Base-by-base conservation (phyloP, 139 green algal genomes). In the Chlorella vulgaris region DNA sequence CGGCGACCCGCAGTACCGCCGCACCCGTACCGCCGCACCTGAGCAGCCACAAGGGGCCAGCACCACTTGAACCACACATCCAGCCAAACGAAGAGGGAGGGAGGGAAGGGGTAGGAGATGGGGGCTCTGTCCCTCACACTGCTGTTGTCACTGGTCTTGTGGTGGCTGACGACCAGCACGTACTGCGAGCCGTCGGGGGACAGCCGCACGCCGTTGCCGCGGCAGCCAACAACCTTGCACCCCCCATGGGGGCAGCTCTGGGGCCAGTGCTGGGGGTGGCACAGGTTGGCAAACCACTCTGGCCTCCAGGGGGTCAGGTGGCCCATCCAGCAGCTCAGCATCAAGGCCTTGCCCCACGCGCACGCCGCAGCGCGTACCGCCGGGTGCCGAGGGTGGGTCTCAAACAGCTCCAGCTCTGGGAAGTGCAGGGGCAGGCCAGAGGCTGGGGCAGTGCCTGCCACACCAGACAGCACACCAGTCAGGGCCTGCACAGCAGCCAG, bases 101-200 rank as follows among this genome's bases (percentile, higher is more conserved):
- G 47, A 8, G 55, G 55, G 55, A 65, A 65, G 55, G 55, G 55
- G 55, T 65, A 65, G 55, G 55, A 31, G 55, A 65, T 65, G 55
- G 55, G 55, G 15, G 55, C 55, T 21, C 55, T 65, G 55, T 65
- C 21, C 15, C 22, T 31, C 18, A n/a, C 21, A n/a, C 55, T 65
- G 55, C 55, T 65, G 55, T 28, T 65, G 55, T 15, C 21, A n/a
- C 18, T 31, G 55, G 55, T 65, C 55, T 65, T 65, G 55, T 65
- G 55, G 55, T 65, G 55, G 55, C 18, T 15, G 18, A 65, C 21
- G 18, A 65, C 5, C 18, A 65, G 55, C 18, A 5, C n/a, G 55
- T 65, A 65, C 47, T 58, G 47, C 18, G 18, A 15, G 55, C 55
- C 55, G 55, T n/a, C 21, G 18, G 55, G 18, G 5, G 55, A 31